Conservation (phyloP, 2,329 filamentous ascomycete species). For the Claviceps sp. region DNA sequence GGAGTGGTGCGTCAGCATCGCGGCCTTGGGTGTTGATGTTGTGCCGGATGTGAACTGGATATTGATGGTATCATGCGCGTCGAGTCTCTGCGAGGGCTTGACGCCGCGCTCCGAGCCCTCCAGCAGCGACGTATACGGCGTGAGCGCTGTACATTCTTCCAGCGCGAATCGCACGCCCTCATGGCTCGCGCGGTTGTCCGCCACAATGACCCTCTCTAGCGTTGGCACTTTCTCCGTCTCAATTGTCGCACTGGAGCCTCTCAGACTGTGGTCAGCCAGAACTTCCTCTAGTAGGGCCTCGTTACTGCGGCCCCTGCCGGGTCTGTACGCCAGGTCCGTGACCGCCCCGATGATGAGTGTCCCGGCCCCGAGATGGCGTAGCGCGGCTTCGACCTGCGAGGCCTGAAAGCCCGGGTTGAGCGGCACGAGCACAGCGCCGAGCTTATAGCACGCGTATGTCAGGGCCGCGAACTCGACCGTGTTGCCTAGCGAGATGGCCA, state of each 20-base stretch:
- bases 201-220: slow-evolving; percentile 56
- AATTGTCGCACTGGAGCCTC: slow-evolving; percentile 14
- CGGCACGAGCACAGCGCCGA: slow-evolving; percentile 89
- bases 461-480: slow-evolving; percentile 70
- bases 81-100: slow-evolving; percentile 22
- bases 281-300: slow-evolving; percentile 31
- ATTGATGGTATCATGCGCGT: slow-evolving; percentile 64
- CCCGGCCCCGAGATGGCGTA: slow-evolving; percentile 59
- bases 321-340: slow-evolving; percentile 63
- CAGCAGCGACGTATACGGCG: slow-evolving; percentile 29
- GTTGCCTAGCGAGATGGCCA: slow-evolving; percentile 80
- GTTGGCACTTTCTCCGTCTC: slow-evolving; percentile 45
- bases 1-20: slow-evolving; percentile 71
- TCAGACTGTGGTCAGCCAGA: slow-evolving; percentile 9
- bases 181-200: slow-evolving; percentile 58
- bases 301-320: slow-evolving; percentile 40
- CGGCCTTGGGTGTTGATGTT: slow-evolving; percentile 80
- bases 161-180: slow-evolving; percentile 29
- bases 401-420: slow-evolving; percentile 83
- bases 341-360: slow-evolving; percentile 78
- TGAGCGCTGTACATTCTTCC: slow-evolving; percentile 29
- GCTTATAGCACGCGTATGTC: slow-evolving; percentile 83
- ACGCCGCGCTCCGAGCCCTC: slow-evolving; percentile 20
- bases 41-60: slow-evolving; percentile 98
- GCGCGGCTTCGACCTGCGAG: slow-evolving; percentile 61